These are phyloP conservation scores for Claviceps citrina DNA, from an alignment of 2,329 filamentous ascomycete species.

Conservation along the genomic window DNA sequence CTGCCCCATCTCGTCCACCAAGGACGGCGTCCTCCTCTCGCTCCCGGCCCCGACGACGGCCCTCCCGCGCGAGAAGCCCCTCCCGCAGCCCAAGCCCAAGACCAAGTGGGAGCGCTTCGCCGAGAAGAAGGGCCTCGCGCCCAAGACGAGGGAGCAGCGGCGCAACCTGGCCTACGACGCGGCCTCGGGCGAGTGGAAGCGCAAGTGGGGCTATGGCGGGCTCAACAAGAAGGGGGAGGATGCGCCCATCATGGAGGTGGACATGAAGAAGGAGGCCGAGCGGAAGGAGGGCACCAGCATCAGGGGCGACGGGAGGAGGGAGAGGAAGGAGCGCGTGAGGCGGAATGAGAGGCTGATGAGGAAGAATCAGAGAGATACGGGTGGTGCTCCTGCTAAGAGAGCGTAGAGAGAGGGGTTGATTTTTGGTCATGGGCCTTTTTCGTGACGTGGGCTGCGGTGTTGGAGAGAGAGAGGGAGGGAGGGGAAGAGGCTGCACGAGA, in stretches of 20 bases:
- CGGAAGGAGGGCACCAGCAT: conserved; percentile 47
- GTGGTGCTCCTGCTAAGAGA: conserved; percentile 1
- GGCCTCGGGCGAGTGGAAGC: conserved; percentile 71
- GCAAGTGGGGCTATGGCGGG: conserved; percentile 89
- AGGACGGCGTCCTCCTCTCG: conserved; percentile 58
- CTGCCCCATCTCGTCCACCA: conserved; percentile 58
- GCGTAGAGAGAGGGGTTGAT: neutral
- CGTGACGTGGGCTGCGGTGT: too few species aligned
- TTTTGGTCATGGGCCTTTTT: too few species aligned
- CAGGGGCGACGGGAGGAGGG: conserved; percentile 46
- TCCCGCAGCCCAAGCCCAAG: conserved; percentile 64
- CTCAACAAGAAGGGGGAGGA: conserved; percentile 71
- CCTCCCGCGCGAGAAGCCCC: conserved; percentile 80
- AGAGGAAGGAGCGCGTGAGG: conserved; percentile 52
- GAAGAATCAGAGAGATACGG: conserved; percentile 42
- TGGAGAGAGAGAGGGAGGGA: too few species aligned
- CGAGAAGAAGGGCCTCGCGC: conserved; percentile 89
- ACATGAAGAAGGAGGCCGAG: conserved; percentile 54
- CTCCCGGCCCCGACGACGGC: conserved; percentile 56
- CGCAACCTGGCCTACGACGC: conserved; percentile 72
- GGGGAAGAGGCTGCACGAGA: too few species aligned
- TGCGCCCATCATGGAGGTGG: conserved; percentile 86
- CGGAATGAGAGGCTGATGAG: conserved; percentile 56
- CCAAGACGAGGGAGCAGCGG: conserved; percentile 64
- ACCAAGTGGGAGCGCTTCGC: conserved; percentile 97